Percentiles rank a stretch among this genome's conserved stretches.
These are phyloP conservation scores for Diaporthe citriasiana DNA, from an alignment of 2,329 filamentous ascomycete species.

Conservation along the genomic window DNA sequence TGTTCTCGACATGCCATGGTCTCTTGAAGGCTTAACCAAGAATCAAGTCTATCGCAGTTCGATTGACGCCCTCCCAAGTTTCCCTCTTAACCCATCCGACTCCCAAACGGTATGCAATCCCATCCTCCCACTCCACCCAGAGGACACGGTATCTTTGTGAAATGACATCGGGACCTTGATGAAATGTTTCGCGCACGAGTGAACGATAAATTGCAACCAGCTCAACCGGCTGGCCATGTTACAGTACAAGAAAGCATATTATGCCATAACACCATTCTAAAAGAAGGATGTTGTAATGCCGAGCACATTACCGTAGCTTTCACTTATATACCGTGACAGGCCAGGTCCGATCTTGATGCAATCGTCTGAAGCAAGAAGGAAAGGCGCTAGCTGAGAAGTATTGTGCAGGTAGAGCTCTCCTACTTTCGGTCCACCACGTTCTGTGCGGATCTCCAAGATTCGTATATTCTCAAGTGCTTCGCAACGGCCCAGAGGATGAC, in stretches of 20 bases:
- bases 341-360: background rate
- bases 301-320: no score
- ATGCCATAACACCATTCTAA: no score
- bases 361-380: background rate
- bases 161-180: background rate
- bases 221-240: background rate
- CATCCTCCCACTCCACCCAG: background rate
- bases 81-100: constrained; percentile 8
- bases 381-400: background rate
- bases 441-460: background rate
- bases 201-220: background rate
- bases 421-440: background rate
- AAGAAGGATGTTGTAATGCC: no score
- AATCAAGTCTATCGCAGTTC: background rate
- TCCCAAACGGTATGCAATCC: constrained; percentile 12
- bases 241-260: no score
- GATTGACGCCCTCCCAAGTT: background rate
- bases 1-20: background rate
- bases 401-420: background rate
- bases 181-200: background rate
- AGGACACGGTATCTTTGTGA: constrained; percentile 6
- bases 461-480: background rate
- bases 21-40: background rate
- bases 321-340: no score
- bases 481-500: no score